phyloP scores from a whole-genome alignment of 208 protist species.

The Trypanosoma theileri region DNA sequence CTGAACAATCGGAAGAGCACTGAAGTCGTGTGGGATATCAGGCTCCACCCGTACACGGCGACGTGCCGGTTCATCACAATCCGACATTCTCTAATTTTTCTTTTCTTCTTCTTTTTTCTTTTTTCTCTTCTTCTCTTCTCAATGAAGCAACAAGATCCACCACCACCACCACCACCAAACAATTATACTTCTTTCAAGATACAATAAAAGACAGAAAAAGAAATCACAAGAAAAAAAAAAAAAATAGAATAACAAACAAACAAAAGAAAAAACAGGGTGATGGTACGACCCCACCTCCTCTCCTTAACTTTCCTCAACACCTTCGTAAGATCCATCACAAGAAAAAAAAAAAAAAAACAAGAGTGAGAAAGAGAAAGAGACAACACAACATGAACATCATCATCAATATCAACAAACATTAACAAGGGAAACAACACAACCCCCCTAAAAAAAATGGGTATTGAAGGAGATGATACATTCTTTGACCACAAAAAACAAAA shows the following conservation, averaged over 20 bases:
- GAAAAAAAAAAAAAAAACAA: not conserved
- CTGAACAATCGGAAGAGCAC: conserved; percentile 44
- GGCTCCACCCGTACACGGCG: conserved; percentile 27
- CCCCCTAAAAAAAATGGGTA: not conserved
- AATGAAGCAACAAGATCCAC: not conserved
- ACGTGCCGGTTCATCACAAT: conserved; percentile 15
- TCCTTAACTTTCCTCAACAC: too few species aligned
- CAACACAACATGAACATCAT: not conserved
- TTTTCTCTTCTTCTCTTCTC: not conserved
- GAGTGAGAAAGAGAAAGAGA: not conserved
- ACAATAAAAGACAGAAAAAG: conserved; percentile 9
- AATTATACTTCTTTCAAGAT: not conserved
- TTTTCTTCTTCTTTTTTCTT: not conserved
- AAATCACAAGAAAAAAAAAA: conserved; percentile 6
- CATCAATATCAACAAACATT: not conserved
- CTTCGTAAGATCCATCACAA: not conserved
- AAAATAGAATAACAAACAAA: conserved; percentile 9
- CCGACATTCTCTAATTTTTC: conserved; percentile 4
- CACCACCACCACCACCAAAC: not conserved
- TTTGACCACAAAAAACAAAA: not conserved
- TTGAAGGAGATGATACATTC: not conserved
- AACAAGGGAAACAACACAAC: not conserved
- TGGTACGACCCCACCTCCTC: not conserved
- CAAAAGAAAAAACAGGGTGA: conserved; percentile 2
- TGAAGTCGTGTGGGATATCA: conserved; percentile 46